Percentiles rank a stretch among this genome's conserved stretches.
These are phyloP conservation scores for Mucor irregularis DNA, from an alignment of 371 early-diverging fungal genomes.

Conservation along the genomic window DNA sequence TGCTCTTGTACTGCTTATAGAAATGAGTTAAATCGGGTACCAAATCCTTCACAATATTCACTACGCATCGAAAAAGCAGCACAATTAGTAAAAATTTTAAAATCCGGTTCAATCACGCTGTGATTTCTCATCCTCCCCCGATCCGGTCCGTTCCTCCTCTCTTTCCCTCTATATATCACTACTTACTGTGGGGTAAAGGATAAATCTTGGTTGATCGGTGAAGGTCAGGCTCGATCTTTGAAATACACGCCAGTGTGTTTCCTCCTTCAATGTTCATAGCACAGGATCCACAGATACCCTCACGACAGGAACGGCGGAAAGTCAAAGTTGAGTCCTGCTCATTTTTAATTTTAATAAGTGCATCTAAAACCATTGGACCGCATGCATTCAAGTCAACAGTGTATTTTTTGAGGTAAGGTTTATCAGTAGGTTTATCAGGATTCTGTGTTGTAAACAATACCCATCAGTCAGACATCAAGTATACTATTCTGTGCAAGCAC, in stretches of 20 bases:
- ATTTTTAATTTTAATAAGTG: slow-evolving; percentile 95
- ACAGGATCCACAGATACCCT: slow-evolving; percentile 94
- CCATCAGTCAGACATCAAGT: background rate
- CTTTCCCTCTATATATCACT: background rate
- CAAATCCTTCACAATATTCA: slow-evolving; percentile 86
- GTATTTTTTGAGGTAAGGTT: slow-evolving; percentile 89
- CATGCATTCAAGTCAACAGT: slow-evolving; percentile 86
- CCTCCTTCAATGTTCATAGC: slow-evolving; percentile 97
- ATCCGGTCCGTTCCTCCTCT: background rate
- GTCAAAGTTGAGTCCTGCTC: slow-evolving; percentile 92
- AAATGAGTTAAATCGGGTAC: slow-evolving; percentile 94
- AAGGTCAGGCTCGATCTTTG: slow-evolving; percentile 77
- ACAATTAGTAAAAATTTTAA: no score
- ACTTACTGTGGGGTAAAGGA: slow-evolving; percentile 93
- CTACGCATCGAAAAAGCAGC: no score
- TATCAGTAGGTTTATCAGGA: slow-evolving; percentile 86
- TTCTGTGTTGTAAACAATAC: slow-evolving; percentile 13
- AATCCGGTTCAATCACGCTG: no score
- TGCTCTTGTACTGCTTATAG: slow-evolving; percentile 95
- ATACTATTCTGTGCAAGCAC: background rate
- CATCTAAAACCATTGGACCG: slow-evolving; percentile 96
- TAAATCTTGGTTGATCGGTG: slow-evolving; percentile 82
- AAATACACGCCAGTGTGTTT: slow-evolving; percentile 94
- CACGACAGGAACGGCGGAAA: slow-evolving; percentile 81
- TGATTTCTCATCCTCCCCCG: no score